Conservation (phyloP, 2,329 filamentous ascomycete genomes). For the Aspergillus hiratsukae region DNA sequence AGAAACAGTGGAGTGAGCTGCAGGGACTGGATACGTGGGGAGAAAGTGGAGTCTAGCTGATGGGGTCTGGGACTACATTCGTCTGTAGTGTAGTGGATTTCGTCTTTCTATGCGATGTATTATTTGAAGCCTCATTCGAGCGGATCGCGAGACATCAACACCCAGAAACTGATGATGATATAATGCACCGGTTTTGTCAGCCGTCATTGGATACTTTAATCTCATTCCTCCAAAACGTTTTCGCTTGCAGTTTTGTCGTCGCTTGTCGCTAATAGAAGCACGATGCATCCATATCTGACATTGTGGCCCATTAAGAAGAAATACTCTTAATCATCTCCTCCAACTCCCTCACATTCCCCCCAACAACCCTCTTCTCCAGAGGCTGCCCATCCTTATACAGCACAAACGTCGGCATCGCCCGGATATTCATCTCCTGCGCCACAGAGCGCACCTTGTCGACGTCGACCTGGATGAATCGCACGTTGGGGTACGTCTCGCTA, state of each 20-base stretch:
- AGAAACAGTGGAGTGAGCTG: conserved; percentile 28
- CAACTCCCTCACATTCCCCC: conserved; percentile 25
- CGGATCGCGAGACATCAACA: neutral
- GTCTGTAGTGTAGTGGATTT: neutral
- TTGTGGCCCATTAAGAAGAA: conserved; percentile 2
- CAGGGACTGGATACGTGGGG: conserved; percentile 14
- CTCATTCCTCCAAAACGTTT: neutral
- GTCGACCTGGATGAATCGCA: conserved; percentile 53
- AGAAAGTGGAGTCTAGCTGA: neutral
- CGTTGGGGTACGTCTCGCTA: conserved; percentile 46
- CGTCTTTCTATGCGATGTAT: neutral
- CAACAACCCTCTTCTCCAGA: conserved; percentile 25
- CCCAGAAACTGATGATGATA: neutral
- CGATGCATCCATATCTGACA: neutral
- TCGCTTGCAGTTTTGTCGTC: neutral
- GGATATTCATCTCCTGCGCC: conserved; percentile 47
- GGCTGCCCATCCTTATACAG: conserved; percentile 38
- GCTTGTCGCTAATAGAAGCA: neutral
- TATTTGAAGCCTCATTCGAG: neutral
- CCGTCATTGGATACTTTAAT: too few relatives aligned
- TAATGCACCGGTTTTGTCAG: too few relatives aligned
- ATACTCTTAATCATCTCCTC: conserved; percentile 24
- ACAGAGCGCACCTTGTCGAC: conserved; percentile 51
- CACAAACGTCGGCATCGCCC: conserved; percentile 43
- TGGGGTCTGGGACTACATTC: too few relatives aligned